phyloP scores from a whole-genome alignment of 1,139 yeast species.

The Yamadazyma conglobata region DNA sequence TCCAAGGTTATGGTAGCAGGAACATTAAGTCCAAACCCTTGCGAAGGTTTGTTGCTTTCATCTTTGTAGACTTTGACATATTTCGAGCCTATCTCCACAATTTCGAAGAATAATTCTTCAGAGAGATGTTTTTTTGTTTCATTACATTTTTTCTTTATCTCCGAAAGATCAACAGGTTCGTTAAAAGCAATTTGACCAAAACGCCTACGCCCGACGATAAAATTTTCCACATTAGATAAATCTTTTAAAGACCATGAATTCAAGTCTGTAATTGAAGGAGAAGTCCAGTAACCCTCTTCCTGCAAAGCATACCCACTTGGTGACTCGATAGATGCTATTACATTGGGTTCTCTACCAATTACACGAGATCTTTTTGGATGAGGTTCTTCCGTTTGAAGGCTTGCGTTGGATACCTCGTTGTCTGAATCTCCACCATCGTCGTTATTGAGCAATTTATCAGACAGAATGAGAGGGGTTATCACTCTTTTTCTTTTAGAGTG shows the following conservation, averaged over 20 bases:
- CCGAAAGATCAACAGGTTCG: conserved; percentile 69
- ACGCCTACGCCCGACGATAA: conserved; percentile 72
- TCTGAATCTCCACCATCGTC: conserved; percentile 17
- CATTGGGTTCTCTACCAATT: background rate
- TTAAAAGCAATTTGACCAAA: conserved; percentile 73
- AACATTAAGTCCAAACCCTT: conserved; percentile 74
- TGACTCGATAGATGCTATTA: background rate
- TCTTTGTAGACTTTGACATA: conserved; percentile 69
- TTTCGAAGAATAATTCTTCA: conserved; percentile 50
- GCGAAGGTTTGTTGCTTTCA: conserved; percentile 50
- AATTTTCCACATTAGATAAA: conserved; percentile 57
- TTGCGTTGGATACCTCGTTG: conserved; percentile 6
- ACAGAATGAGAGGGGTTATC: conserved; percentile 16
- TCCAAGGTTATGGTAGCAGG: conserved; percentile 84
- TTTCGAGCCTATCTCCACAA: conserved; percentile 54
- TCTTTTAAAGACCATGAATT: conserved; percentile 45
- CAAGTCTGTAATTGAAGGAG: conserved; percentile 63
- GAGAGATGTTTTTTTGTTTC: conserved; percentile 28
- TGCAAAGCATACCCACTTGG: no score
- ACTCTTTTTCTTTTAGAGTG: conserved; percentile 32
- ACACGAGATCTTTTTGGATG: background rate
- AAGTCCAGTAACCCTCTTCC: conserved; percentile 69
- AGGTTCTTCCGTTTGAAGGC: background rate
- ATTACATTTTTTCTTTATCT: conserved; percentile 23
- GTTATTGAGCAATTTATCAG: conserved; percentile 12